A percentile compares a stretch with the other conserved stretches of the same genome.
phyloP scores from a whole-genome alignment of 2,329 filamentous ascomycete genomes.

The Exutisphaerella laricina region DNA sequence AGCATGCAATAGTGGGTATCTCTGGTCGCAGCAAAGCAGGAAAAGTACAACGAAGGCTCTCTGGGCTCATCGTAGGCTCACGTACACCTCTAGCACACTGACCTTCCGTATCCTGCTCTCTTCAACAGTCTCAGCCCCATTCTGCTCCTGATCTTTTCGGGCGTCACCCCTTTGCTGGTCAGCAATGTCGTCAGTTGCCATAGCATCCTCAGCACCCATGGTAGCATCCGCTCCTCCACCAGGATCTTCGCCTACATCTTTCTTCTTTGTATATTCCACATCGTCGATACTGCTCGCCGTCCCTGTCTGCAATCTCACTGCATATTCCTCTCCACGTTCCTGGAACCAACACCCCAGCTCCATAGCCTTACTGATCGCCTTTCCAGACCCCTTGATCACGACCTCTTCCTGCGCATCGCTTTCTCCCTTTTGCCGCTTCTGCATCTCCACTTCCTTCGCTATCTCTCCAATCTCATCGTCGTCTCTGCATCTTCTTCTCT shows the following conservation, averaged over 20 bases:
- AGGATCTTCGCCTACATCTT: neutral
- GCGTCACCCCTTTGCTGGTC: conserved; percentile 11
- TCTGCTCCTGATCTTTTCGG: neutral
- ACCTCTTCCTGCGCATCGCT: conserved; percentile 42
- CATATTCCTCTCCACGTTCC: conserved; percentile 51
- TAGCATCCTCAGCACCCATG: conserved; percentile 13
- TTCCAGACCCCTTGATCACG: conserved; percentile 59
- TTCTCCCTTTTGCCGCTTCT: conserved; percentile 23
- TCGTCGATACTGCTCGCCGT: conserved; percentile 65
- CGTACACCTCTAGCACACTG: conserved; percentile 33
- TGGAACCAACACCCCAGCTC: conserved; percentile 61
- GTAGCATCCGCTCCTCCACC: conserved; percentile 18
- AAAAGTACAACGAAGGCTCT: too few species aligned
- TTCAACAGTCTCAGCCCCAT: conserved; percentile 5
- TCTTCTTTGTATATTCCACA: conserved; percentile 40
- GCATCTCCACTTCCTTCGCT: conserved; percentile 33
- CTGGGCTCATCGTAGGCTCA: conserved; percentile 28
- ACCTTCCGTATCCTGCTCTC: conserved; percentile 38
- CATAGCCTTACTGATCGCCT: conserved; percentile 59
- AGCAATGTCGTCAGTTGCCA: conserved; percentile 5
- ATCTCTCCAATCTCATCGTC: conserved; percentile 25
- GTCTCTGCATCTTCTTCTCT: conserved; percentile 13
- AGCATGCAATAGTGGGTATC: conserved; percentile 9
- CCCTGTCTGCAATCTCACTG: conserved; percentile 56
- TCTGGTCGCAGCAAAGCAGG: conserved; percentile 4